Percentiles rank a stretch among this genome's conserved stretches.
Evolutionary conservation across 2,329 filamentous ascomycete genomes (phyloP).

Genomic region (Colletotrichum tamarilloi): DNA sequence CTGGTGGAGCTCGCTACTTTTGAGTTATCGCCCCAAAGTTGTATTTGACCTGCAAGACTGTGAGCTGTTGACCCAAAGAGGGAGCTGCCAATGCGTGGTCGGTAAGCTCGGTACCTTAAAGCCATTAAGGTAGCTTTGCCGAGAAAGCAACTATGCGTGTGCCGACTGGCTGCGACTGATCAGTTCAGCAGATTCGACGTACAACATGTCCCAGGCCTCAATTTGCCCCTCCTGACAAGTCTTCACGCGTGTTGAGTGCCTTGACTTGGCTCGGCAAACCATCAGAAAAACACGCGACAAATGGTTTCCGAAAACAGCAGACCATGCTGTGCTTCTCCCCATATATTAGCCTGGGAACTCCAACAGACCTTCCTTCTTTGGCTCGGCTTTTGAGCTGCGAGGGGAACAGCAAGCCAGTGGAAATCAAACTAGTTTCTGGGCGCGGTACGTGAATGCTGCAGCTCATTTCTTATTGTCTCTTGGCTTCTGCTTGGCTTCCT

Average conservation of each 20-base stretch:
- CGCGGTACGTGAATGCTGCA: not conserved
- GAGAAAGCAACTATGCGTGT: not conserved
- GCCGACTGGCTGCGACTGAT: not conserved
- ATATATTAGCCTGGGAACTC: not conserved
- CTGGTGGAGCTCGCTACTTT: not conserved
- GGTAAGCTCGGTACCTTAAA: not conserved
- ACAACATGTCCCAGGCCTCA: too few relatives aligned
- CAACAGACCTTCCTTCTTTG: conserved; percentile 18
- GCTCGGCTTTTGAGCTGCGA: conserved; percentile 10
- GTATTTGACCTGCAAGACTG: not conserved
- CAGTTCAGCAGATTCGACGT: not conserved
- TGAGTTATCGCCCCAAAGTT: not conserved
- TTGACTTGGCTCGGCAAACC: not conserved
- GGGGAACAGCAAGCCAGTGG: not conserved
- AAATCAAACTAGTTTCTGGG: not conserved
- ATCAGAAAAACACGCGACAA: not conserved
- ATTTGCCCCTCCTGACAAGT: not conserved
- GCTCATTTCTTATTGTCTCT: conserved; percentile 16
- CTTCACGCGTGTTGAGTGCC: not conserved
- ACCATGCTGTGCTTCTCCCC: not conserved
- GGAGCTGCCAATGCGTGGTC: not conserved
- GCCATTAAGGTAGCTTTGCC: not conserved
- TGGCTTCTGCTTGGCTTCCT: conserved; percentile 14
- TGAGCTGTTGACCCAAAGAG: not conserved
- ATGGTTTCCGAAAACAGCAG: not conserved